Evolutionary conservation across 2,329 filamentous ascomycete species (phyloP), one percentile per base, ranked within the genome.

Genomic region (Pezizomycotina sp.): DNA sequence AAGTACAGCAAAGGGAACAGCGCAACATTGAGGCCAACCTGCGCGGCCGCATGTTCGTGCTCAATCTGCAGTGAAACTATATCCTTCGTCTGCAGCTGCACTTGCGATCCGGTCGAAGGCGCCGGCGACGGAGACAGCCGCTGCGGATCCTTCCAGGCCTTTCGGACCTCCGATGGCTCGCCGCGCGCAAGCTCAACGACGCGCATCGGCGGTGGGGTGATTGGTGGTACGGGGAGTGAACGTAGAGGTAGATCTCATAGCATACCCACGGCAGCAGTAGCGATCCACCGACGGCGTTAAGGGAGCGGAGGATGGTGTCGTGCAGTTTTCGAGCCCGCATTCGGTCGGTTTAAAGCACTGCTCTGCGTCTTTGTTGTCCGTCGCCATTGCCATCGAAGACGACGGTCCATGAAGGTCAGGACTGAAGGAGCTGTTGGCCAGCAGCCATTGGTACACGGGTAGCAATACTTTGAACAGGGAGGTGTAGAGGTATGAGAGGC

Each of bases 1-100:
- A 98, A 98, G 64, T 92, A 93, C 1, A 98, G 56, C 0, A 84
- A 71, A 0, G 89, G 89, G 45, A 95, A 93, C 0, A 92, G 62
- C 12, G 72, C 72, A 25, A 92, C 69, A 48, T 93, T 92, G 47
- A 89, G 52, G 2, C 76, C 77, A 0, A 71, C 73, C 48, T 81
- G 71, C 16, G 67, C 53, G 3, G 61, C 52, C 37, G 29, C 36
- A 8, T 36, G 33, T 31, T 44, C 41, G 23, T 39, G 18, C n/a
- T 44, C 37, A 19, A 44, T 34, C 4, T 37, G 32, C 23, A 39
- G 36, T 15, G 39, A 25, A 24, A 40, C 32, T 10, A 40, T 24
- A 37, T 44, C 41, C 28, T 29, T 40, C 40, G 9, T 33, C 16
- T 12, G 8, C 22, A 2, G 18, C 4, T n/a, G n/a, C n/a, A n/a